phyloP scores from a whole-genome alignment of 331 rosid genomes.

The Malus hybrid region DNA sequence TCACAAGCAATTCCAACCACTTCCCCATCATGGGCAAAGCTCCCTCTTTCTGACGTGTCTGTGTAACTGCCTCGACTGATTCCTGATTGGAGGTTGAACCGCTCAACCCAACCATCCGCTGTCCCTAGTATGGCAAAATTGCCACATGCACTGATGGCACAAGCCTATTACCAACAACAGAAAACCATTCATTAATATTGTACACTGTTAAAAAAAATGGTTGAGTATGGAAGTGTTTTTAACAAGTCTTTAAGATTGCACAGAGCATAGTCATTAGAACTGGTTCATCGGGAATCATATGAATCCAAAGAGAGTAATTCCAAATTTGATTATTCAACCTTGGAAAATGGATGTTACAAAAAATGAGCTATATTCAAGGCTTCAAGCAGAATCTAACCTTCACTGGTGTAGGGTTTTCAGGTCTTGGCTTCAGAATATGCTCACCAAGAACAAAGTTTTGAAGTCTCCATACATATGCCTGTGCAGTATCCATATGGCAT shows the following conservation, averaged over 20 bases:
- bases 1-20: constrained; percentile 96
- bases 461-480: constrained; percentile 94
- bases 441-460: constrained; percentile 96
- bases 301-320: background rate
- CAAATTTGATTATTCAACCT: background rate
- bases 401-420: constrained; percentile 65
- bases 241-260: background rate
- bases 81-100: constrained; percentile 94
- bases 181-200: constrained; percentile 1
- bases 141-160: constrained; percentile 92
- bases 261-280: background rate
- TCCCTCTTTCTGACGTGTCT: constrained; percentile 45
- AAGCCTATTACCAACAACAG: constrained; percentile 52
- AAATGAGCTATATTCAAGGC: background rate
- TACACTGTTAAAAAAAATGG: background rate
- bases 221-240: background rate
- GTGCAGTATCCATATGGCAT: constrained; percentile 85
- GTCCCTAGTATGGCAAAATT: constrained; percentile 88
- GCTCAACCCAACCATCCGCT: constrained; percentile 95
- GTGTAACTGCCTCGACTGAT: constrained; percentile 68
- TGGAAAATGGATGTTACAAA: background rate
- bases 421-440: constrained; percentile 77
- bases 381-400: constrained; percentile 52
- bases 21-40: constrained; percentile 77
- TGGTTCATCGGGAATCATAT: constrained; percentile 3